Percentiles rank a stretch among this genome's conserved stretches.
phyloP scores from a whole-genome alignment of 495 filamentous ascomycete genomes.

The Daldinia concentrica region DNA sequence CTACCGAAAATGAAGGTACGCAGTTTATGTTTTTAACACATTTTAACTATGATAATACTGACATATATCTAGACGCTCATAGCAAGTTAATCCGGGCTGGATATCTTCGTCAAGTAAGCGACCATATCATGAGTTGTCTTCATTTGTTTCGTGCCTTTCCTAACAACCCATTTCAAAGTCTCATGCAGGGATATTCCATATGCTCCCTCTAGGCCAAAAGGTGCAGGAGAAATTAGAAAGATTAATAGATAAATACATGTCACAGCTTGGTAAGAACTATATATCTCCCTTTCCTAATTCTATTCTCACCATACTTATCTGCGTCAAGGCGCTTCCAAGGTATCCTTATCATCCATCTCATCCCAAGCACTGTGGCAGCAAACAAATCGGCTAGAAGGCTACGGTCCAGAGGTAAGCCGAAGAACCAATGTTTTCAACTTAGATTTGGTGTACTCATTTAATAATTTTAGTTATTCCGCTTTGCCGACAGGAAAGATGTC shows the following conservation, averaged over 20 bases:
- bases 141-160: not conserved
- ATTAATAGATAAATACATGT: slow-evolving; percentile 91
- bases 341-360: slow-evolving; percentile 88
- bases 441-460: not conserved
- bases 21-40: no score
- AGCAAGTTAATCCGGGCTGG: slow-evolving; percentile 78
- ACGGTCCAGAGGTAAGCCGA: slow-evolving; percentile 65
- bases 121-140: not conserved
- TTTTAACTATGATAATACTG: no score
- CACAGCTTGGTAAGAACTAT: slow-evolving; percentile 66
- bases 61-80: slow-evolving; percentile 64
- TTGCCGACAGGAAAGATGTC: slow-evolving; percentile 80
- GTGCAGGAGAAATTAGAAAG: slow-evolving; percentile 89
- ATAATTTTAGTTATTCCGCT: slow-evolving; percentile 72
- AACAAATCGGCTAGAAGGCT: slow-evolving; percentile 60
- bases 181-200: slow-evolving; percentile 90
- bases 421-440: not conserved
- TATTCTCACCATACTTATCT: slow-evolving; percentile 6
- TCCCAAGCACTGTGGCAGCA: slow-evolving; percentile 84
- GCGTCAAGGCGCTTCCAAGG: slow-evolving; percentile 77
- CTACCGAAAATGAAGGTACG: slow-evolving; percentile 54
- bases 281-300: not conserved
- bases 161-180: slow-evolving; percentile 54
- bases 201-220: slow-evolving; percentile 86
- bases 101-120: slow-evolving; percentile 76